Evolutionary conservation across 108 stramenopile genomes (phyloP).

Genomic region (Schizochytrium sp.): DNA sequence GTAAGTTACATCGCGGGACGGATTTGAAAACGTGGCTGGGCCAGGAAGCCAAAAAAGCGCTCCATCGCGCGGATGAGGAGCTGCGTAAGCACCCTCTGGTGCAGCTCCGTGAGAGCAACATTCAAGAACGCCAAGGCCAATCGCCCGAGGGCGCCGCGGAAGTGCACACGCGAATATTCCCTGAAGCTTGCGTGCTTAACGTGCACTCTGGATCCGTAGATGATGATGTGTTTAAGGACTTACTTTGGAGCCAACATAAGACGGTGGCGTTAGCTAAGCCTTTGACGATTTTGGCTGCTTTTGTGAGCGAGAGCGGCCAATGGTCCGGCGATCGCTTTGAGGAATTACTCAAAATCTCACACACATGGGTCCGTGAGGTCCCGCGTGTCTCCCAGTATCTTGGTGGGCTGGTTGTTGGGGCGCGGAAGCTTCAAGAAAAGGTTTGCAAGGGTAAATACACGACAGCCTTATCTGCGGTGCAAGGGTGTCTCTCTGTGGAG

Average conservation of each 20-base stretch:
- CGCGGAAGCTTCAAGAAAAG: not conserved
- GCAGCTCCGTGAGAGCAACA: slow-evolving; percentile 40
- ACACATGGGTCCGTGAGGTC: slow-evolving; percentile 27
- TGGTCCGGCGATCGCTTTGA: slow-evolving; percentile 53
- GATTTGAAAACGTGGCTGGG: slow-evolving; percentile 16
- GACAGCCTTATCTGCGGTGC: not conserved
- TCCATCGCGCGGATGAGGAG: slow-evolving; percentile 27
- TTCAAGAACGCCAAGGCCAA: not conserved
- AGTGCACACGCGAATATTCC: not conserved
- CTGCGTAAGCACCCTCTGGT: slow-evolving; percentile 30
- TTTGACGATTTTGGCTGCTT: slow-evolving; percentile 11
- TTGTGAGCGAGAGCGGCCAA: not conserved
- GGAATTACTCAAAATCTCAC: slow-evolving; percentile 28
- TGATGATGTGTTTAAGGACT: slow-evolving; percentile 21
- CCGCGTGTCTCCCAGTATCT: slow-evolving; percentile 46
- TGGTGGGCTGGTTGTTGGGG: not conserved
- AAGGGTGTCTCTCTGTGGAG: not conserved
- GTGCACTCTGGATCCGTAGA: not conserved
- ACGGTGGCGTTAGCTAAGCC: not conserved
- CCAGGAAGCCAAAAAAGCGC: slow-evolving; percentile 20
- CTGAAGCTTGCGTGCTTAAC: slow-evolving; percentile 43
- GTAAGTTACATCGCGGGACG: not conserved
- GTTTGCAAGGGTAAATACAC: not conserved
- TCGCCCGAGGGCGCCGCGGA: slow-evolving; percentile 37
- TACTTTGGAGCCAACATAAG: slow-evolving; percentile 10